Base-by-base conservation (phyloP, 805 yeast species). In the Yarrowia divulgata region DNA sequence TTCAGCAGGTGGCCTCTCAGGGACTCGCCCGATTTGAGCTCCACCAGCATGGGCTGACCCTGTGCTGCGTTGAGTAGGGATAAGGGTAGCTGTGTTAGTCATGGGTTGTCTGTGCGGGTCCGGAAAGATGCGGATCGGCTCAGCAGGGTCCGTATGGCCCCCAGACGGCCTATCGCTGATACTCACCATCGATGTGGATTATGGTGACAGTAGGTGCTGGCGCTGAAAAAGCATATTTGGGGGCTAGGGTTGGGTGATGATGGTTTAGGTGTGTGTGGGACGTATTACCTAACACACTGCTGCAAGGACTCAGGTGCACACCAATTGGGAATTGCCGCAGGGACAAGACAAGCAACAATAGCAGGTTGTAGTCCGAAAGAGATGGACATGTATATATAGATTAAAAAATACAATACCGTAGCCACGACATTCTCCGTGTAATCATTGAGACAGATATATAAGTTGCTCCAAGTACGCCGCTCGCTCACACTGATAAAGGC, bases 11-110 rank as follows among this genome's bases (percentile, higher is more conserved):
- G 85, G 64, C 99, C 99, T 75, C 89, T 90, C 63, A 93, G 82
- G 10, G 94, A 88, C 75, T 91, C 97, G 42, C 98, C 97, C 69
- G 90, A 88, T 78, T 95, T 95, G 76, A 95, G 85, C 78, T 94
- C 99, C 62, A 95, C 91, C 75, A 90, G 84, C 75, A 95, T 85
- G 46, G 93, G 90, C 75, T 91, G 93, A 70, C 91, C 93, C 78
- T 93, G 93, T 18, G 97, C 91, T 69, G 97, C 90, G 68, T 96
- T 93, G 75, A 95, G 85, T 71, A 95, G 84, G 74, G 93, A 93
- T 75, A 95, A 83, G 54, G 99, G 99, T 71, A 95, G 87, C 99
- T 90, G 73, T 63, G 62, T 52, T 66, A 66, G 67, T 45, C 46
- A n/a, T 43, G 46, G 46, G 12, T 16, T n/a, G 46, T 43, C 12